Percentiles rank a stretch among this genome's conserved stretches.
Evolutionary conservation across 345 rosid genomes (phyloP).

Genomic region (Diplotaxis tenuifolia): DNA sequence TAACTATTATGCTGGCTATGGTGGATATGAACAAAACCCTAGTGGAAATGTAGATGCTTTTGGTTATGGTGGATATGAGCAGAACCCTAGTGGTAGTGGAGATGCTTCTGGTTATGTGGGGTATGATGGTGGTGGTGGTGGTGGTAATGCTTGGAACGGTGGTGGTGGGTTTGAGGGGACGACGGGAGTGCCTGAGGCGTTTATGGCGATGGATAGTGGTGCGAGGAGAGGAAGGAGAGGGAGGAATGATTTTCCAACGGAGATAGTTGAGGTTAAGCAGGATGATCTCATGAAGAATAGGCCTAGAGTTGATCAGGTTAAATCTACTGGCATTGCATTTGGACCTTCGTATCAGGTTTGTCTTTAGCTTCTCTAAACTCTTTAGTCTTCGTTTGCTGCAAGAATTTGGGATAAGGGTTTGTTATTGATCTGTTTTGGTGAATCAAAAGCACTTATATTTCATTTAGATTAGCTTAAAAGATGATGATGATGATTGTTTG

Average conservation of each 20-base stretch:
- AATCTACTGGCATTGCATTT: constrained; percentile 88
- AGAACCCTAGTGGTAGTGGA: constrained; percentile 25
- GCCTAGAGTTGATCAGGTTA: constrained; percentile 80
- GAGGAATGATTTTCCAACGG: constrained; percentile 59
- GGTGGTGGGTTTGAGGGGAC: constrained; percentile 29
- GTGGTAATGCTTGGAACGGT: constrained; percentile 44
- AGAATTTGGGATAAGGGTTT: background rate
- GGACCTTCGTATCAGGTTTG: constrained; percentile 92
- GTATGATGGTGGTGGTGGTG: constrained; percentile 37
- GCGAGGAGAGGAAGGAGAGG: constrained; percentile 67
- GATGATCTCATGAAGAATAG: constrained; percentile 95
- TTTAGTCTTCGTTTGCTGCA: constrained; percentile 1
- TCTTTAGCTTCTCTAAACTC: constrained; percentile 16
- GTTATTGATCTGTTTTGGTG: background rate
- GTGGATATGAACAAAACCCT: constrained; percentile 40
- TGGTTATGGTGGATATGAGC: constrained; percentile 40
- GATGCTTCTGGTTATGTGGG: constrained; percentile 39
- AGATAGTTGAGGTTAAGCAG: constrained; percentile 88
- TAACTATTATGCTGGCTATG: constrained; percentile 35
- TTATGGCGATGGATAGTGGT: constrained; percentile 37
- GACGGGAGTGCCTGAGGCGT: constrained; percentile 35
- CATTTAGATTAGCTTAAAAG: background rate
- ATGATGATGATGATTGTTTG: background rate
- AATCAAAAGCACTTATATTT: background rate
- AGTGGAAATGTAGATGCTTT: constrained; percentile 29